Conservation (phyloP, 2,329 filamentous ascomycete species). For the Monilinia fructigena region DNA sequence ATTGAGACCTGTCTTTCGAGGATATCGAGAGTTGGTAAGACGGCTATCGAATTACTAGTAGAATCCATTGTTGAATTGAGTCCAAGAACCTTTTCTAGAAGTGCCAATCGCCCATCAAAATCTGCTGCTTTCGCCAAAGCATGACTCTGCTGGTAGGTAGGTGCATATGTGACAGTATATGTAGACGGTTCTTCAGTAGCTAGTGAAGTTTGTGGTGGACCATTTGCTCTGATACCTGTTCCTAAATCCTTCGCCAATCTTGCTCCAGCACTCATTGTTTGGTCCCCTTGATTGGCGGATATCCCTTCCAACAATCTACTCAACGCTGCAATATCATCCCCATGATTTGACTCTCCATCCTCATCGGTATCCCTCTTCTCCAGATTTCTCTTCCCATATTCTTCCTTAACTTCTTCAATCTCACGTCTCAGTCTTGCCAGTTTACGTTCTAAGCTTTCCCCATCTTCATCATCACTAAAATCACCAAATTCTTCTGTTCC, state of each 20-base stretch:
- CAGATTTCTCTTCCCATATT: constrained; percentile 56
- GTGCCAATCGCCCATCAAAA: constrained; percentile 77
- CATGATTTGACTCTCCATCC: constrained; percentile 42
- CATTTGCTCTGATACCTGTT: constrained; percentile 36
- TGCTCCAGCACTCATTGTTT: constrained; percentile 26
- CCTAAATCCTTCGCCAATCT: constrained; percentile 38
- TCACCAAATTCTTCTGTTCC: constrained; percentile 69
- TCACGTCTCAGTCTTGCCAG: constrained; percentile 81
- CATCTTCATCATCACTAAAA: constrained; percentile 72
- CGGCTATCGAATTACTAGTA: constrained; percentile 60
- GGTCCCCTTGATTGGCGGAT: constrained; percentile 39
- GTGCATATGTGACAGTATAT: constrained; percentile 65
- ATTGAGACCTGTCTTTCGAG: constrained; percentile 79
- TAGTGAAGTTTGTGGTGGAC: constrained; percentile 31
- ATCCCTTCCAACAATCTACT: constrained; percentile 72
- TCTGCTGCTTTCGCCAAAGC: constrained; percentile 78
- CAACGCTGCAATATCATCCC: constrained; percentile 64
- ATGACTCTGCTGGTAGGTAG: constrained; percentile 64
- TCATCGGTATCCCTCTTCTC: constrained; percentile 46
- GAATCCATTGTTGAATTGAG: constrained; percentile 67
- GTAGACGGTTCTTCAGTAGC: constrained; percentile 45
- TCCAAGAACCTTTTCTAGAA: constrained; percentile 79
- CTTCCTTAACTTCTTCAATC: constrained; percentile 66
- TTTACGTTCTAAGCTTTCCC: constrained; percentile 73
- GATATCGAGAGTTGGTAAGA: constrained; percentile 77